Evolutionary conservation across 345 rosid genomes (phyloP).

Genomic region (Clausena lansium): DNA sequence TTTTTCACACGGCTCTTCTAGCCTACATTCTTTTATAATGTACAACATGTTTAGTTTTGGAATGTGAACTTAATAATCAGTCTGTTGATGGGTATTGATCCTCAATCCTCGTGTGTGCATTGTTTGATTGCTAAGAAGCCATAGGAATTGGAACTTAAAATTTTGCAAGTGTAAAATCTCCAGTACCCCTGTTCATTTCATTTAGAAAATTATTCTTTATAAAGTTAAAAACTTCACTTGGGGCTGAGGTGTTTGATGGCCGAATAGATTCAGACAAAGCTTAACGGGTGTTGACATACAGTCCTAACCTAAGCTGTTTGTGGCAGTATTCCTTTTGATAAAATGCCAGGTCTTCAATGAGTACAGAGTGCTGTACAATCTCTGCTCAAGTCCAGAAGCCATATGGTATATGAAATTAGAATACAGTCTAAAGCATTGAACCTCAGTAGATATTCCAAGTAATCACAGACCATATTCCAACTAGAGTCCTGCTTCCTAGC

Average conservation of each 20-base stretch:
- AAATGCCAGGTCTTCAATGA: neutral
- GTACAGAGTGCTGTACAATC: neutral
- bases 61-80: neutral
- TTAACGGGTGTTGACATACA: neutral
- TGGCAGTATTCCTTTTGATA: neutral
- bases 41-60: neutral
- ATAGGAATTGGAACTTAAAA: neutral
- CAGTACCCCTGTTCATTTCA: neutral
- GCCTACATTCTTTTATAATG: neutral
- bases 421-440: neutral
- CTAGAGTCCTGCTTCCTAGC: neutral
- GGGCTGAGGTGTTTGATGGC: neutral
- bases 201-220: neutral
- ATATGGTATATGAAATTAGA: neutral
- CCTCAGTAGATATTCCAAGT: neutral
- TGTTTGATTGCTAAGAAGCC: conserved; percentile 5
- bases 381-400: neutral
- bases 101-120: neutral
- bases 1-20: neutral
- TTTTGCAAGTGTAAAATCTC: neutral
- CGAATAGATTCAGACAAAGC: neutral
- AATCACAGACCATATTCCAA: neutral
- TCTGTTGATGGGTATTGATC: neutral
- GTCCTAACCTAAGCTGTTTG: neutral
- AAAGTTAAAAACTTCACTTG: neutral